phyloP scores from a whole-genome alignment of 768 basidiomycete genomes.

The Lactarius psammicola region DNA sequence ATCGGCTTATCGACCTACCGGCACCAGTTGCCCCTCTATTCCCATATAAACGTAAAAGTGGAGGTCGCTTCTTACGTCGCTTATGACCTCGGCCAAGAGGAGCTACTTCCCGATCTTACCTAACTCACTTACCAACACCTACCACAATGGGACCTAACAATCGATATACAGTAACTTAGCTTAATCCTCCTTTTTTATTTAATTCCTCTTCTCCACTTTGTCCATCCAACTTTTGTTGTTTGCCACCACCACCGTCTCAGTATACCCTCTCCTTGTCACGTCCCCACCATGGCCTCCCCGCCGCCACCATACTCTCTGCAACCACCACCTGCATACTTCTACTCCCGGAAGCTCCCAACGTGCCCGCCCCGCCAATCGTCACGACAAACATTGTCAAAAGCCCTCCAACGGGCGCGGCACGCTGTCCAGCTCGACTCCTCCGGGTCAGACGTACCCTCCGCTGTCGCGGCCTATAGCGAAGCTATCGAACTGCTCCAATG shows the following conservation, averaged over 20 bases:
- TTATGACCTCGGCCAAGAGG: not conserved
- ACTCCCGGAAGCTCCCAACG: not conserved
- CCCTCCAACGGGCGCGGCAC: slow-evolving; percentile 12
- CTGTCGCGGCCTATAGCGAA: slow-evolving; percentile 13
- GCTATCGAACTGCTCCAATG: slow-evolving; percentile 44
- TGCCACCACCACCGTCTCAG: not conserved
- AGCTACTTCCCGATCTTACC: not conserved
- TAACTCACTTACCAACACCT: not conserved
- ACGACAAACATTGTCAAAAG: slow-evolving; percentile 6
- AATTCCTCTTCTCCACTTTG: not conserved
- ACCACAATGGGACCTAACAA: not conserved
- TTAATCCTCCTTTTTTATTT: not conserved
- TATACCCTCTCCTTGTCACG: not conserved
- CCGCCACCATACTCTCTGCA: slow-evolving; percentile 3
- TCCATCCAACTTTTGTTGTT: not conserved
- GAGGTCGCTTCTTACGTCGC: too few relatives aligned
- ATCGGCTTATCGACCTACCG: too few relatives aligned
- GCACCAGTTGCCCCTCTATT: too few relatives aligned
- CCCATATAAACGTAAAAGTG: too few relatives aligned
- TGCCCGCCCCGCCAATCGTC: not conserved
- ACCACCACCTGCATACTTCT: not conserved
- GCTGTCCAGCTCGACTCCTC: slow-evolving; percentile 14
- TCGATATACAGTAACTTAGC: not conserved
- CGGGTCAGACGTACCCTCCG: not conserved
- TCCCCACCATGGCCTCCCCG: not conserved